phyloP scores from a whole-genome alignment of 257 asterid species.

The Gardenia jasminoides region DNA sequence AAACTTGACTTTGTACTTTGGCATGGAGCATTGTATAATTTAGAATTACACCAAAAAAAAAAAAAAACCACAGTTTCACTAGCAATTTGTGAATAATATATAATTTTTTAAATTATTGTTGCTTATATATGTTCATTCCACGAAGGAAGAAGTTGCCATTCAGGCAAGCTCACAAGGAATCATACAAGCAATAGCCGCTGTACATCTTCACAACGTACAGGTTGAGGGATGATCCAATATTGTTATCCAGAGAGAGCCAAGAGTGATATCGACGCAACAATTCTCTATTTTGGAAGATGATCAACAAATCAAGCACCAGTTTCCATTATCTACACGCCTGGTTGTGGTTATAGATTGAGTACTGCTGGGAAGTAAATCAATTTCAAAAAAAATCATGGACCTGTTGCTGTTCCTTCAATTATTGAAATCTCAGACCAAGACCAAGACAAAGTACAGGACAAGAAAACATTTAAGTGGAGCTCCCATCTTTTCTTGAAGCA shows the following conservation, averaged over 20 bases:
- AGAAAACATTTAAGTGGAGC: slow-evolving; percentile 22
- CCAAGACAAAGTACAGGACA: slow-evolving; percentile 32
- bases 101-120: too few species aligned
- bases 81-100: too few species aligned
- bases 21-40: background rate
- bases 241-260: background rate
- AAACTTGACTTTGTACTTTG: too few species aligned
- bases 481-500: slow-evolving; percentile 36
- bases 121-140: too few species aligned
- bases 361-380: background rate
- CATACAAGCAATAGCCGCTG: too few species aligned
- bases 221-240: background rate
- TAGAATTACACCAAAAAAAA: background rate
- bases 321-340: background rate
- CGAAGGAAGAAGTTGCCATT: too few species aligned
- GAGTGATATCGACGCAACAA: background rate
- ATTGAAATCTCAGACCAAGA: slow-evolving; percentile 24
- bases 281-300: background rate
- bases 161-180: too few species aligned
- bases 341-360: background rate
- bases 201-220: background rate
- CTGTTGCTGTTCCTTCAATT: slow-evolving; percentile 30
- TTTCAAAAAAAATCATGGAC: background rate
- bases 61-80: too few species aligned
- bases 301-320: background rate